Evolutionary conservation across 495 filamentous ascomycete genomes (phyloP).

Genomic region (Pyronema omphalodes): DNA sequence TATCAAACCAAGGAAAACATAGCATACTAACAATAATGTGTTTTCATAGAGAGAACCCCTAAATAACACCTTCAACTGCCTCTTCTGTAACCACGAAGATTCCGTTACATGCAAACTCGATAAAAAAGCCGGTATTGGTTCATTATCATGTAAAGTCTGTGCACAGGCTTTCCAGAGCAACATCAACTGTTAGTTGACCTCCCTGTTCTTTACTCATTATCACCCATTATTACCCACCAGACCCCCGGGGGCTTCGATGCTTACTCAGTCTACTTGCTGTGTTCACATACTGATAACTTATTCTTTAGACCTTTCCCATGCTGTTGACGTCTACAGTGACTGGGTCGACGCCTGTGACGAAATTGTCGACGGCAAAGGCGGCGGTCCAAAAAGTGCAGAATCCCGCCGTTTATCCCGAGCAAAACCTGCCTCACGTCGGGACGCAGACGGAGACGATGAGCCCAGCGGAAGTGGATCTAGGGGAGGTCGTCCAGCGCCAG

Average conservation of each 20-base stretch:
- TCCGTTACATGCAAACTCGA: constrained; percentile 75
- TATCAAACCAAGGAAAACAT: neutral
- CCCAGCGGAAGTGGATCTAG: neutral
- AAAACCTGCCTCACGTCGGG: constrained; percentile 13
- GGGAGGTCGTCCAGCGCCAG: neutral
- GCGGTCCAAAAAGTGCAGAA: constrained; percentile 5
- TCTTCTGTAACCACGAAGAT: constrained; percentile 96
- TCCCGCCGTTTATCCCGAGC: neutral
- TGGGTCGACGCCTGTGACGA: constrained; percentile 96
- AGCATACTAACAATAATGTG: constrained; percentile 1
- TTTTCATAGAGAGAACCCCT: constrained; percentile 57
- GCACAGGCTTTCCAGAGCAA: constrained; percentile 80
- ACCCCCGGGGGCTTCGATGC: neutral
- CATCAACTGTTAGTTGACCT: constrained; percentile 52
- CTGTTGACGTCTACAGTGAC: constrained; percentile 90
- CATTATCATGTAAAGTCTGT: constrained; percentile 77
- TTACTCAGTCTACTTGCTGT: neutral
- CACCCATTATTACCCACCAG: neutral
- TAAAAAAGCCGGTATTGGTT: constrained; percentile 71
- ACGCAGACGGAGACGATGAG: constrained; percentile 25
- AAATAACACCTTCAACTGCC: constrained; percentile 76
- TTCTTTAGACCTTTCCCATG: constrained; percentile 60
- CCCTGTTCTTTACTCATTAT: neutral
- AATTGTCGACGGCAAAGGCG: constrained; percentile 47
- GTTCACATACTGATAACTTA: neutral